Evolutionary conservation across 2,329 filamentous ascomycete genomes (phyloP).

Genomic region (Cryphonectria naterciae): DNA sequence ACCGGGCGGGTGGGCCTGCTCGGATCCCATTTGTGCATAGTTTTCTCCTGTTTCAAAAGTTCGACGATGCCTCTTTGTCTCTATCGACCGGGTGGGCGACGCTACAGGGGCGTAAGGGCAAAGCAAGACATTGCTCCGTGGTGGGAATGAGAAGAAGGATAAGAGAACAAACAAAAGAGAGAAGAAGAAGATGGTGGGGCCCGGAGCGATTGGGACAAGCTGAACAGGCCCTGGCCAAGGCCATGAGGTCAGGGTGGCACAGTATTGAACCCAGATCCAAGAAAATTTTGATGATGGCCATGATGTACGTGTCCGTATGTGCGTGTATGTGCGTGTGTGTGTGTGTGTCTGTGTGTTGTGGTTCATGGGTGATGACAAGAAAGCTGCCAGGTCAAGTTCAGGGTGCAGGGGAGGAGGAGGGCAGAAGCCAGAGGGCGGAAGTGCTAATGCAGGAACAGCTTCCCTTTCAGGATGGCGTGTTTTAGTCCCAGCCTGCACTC

Average conservation of each 20-base stretch:
- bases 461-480: constrained; percentile 24
- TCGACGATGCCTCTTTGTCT: neutral
- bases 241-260: constrained; percentile 12
- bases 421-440: neutral
- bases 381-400: neutral
- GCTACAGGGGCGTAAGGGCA: neutral
- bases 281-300: neutral
- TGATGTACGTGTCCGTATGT: neutral
- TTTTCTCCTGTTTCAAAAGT: constrained; percentile 23
- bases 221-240: constrained; percentile 1
- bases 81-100: neutral
- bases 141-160: neutral
- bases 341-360: neutral
- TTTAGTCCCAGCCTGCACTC: constrained; percentile 27
- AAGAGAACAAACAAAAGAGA: neutral
- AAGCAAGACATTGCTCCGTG: neutral
- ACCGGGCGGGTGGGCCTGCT: constrained; percentile 5
- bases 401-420: constrained; percentile 5
- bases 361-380: neutral
- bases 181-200: neutral
- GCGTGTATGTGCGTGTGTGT: neutral
- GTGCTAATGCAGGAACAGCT: constrained; percentile 31
- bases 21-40: constrained; percentile 14
- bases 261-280: neutral
- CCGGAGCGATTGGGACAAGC: neutral